phyloP scores from a whole-genome alignment of 345 rosid species.

The Crucihimalaya himalaica region DNA sequence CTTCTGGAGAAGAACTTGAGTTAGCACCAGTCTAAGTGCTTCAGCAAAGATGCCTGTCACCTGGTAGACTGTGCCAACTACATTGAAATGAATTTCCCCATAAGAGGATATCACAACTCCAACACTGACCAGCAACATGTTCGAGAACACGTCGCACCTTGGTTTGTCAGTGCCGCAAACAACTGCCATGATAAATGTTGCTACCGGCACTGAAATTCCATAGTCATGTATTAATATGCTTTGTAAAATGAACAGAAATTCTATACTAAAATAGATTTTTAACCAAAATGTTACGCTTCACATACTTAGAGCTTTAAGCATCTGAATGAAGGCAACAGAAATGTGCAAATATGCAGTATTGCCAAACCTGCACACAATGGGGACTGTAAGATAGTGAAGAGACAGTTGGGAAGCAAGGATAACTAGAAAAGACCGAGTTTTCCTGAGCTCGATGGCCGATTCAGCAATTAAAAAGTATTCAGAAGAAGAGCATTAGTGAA shows the following conservation, averaged over 20 bases:
- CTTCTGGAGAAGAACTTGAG: constrained; percentile 94
- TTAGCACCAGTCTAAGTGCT: constrained; percentile 95
- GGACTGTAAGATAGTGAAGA: constrained; percentile 19
- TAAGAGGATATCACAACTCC: constrained; percentile 95
- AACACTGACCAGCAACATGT: constrained; percentile 95
- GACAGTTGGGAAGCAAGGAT: background rate
- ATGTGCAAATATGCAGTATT: constrained; percentile 92
- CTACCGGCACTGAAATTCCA: constrained; percentile 91
- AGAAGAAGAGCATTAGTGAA: constrained; percentile 9
- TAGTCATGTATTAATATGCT: constrained; percentile 33
- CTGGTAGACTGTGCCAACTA: constrained; percentile 90
- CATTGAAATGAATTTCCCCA: constrained; percentile 93
- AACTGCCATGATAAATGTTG: constrained; percentile 86
- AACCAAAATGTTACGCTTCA: constrained; percentile 29
- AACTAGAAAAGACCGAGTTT: background rate
- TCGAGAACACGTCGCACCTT: constrained; percentile 85
- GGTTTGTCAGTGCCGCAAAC: constrained; percentile 89
- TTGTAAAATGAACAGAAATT: constrained; percentile 20
- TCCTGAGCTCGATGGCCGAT: background rate
- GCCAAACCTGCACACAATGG: constrained; percentile 79
- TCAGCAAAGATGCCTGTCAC: constrained; percentile 96
- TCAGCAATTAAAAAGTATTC: background rate
- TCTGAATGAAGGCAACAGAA: constrained; percentile 97
- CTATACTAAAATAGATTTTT: background rate
- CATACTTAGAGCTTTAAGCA: constrained; percentile 98